Evolutionary conservation across 805 yeast genomes (phyloP).

Genomic region (Clavispora fructus): DNA sequence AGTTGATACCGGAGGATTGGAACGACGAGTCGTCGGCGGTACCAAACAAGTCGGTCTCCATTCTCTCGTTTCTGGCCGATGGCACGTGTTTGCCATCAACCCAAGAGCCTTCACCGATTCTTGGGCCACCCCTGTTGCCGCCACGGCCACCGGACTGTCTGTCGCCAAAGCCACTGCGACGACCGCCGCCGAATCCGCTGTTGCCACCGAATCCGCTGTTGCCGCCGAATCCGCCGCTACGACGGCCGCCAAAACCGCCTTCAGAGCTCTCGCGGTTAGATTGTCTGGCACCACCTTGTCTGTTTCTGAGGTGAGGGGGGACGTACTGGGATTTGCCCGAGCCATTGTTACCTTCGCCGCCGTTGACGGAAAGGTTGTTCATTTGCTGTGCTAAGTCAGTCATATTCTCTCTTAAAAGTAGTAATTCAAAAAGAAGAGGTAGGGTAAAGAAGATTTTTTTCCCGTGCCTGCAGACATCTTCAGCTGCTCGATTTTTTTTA

Average conservation of each 20-base stretch:
- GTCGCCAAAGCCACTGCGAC: slow-evolving; percentile 11
- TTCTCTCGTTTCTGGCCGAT: slow-evolving; percentile 60
- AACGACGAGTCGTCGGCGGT: slow-evolving; percentile 62
- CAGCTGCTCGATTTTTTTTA: neutral
- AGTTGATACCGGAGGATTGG: slow-evolving; percentile 96
- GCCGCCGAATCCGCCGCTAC: slow-evolving; percentile 14
- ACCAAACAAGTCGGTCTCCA: slow-evolving; percentile 84
- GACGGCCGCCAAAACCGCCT: slow-evolving; percentile 17
- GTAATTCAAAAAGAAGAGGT: neutral
- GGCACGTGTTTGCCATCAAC: slow-evolving; percentile 85
- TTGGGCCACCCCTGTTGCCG: slow-evolving; percentile 17
- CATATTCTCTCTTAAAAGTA: slow-evolving; percentile 34
- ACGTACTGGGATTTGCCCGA: slow-evolving; percentile 19
- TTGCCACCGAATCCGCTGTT: slow-evolving; percentile 10
- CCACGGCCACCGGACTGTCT: slow-evolving; percentile 17
- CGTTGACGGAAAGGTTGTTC: slow-evolving; percentile 50
- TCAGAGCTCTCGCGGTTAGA: slow-evolving; percentile 23
- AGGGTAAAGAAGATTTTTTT: slow-evolving; percentile 1
- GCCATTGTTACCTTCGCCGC: slow-evolving; percentile 22
- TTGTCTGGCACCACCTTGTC: slow-evolving; percentile 22
- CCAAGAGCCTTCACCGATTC: slow-evolving; percentile 72
- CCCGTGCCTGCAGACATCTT: neutral
- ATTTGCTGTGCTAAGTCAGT: slow-evolving; percentile 54
- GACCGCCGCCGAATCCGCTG: slow-evolving; percentile 23
- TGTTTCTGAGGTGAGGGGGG: slow-evolving; percentile 32